These are phyloP conservation scores for Thymus quinquecostatus DNA, from an alignment of 257 asterid species.

Conservation along the genomic window DNA sequence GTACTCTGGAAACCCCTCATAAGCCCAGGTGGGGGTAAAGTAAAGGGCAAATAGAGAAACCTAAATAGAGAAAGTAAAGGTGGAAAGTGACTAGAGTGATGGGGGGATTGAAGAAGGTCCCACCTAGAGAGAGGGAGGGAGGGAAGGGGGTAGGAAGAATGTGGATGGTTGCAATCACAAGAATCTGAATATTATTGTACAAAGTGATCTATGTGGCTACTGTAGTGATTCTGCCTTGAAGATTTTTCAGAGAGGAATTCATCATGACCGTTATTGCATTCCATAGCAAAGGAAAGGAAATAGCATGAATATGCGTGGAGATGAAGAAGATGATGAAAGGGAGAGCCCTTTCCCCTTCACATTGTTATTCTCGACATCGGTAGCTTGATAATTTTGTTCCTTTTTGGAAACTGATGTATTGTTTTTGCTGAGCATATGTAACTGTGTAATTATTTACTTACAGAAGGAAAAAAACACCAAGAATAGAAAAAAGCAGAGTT, in stretches of 20 bases:
- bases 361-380: not conserved
- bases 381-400: not conserved
- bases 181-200: conserved; percentile 45
- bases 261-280: conserved; percentile 31
- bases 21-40: conserved; percentile 27
- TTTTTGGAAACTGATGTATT: not conserved
- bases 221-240: conserved; percentile 45
- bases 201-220: conserved; percentile 38
- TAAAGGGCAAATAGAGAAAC: conserved; percentile 2
- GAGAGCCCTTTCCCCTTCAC: not conserved
- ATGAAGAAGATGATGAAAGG: conserved; percentile 6
- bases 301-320: conserved; percentile 4
- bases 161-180: conserved; percentile 46
- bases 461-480: not conserved
- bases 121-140: conserved; percentile 31
- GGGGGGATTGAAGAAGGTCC: conserved; percentile 25
- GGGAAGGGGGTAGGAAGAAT: conserved; percentile 29
- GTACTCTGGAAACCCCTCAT: conserved; percentile 9
- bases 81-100: conserved; percentile 47
- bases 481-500: not conserved
- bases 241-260: conserved; percentile 31
- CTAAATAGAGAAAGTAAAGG: conserved; percentile 31
- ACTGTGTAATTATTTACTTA: not conserved
- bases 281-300: not conserved
- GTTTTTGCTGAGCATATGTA: not conserved